A percentile compares a stretch with the other conserved stretches of the same genome.
Conservation (phyloP, 177 flowering plant genomes). For the Vitis hybrid region DNA sequence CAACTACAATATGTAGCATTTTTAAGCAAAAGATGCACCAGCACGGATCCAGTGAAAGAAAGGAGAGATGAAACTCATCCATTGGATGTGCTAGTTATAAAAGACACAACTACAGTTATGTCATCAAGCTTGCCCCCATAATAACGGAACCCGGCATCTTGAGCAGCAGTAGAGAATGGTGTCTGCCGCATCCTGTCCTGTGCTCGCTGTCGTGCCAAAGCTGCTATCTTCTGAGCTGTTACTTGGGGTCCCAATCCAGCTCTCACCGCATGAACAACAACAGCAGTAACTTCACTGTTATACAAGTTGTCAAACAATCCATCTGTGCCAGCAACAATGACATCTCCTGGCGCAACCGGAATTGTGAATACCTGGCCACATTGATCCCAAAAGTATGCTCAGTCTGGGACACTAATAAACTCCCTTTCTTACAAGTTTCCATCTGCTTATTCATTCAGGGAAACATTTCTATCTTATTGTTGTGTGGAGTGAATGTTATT, state of each 20-base stretch:
- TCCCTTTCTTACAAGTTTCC: too few species aligned
- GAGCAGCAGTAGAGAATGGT: slow-evolving; percentile 86
- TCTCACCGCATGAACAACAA: slow-evolving; percentile 58
- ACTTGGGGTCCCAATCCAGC: slow-evolving; percentile 59
- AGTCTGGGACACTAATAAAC: background rate
- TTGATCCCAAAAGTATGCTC: slow-evolving; percentile 1
- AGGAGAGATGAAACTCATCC: slow-evolving; percentile 16
- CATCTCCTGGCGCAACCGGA: slow-evolving; percentile 75
- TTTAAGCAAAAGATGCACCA: too few species aligned
- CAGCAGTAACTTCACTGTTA: slow-evolving; percentile 54
- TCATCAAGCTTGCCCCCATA: slow-evolving; percentile 95
- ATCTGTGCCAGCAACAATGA: slow-evolving; percentile 84
- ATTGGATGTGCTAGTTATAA: slow-evolving; percentile 31
- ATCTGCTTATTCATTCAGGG: background rate
- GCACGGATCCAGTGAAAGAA: background rate
- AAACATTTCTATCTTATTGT: background rate
- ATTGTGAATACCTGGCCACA: slow-evolving; percentile 59
- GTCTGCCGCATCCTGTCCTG: slow-evolving; percentile 53
- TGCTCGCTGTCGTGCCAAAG: slow-evolving; percentile 66
- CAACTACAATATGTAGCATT: too few species aligned
- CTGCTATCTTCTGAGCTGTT: slow-evolving; percentile 76
- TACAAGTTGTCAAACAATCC: slow-evolving; percentile 89
- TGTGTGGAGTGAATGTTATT: too few species aligned
- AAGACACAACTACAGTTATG: slow-evolving; percentile 83
- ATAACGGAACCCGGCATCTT: slow-evolving; percentile 83